These are phyloP conservation scores for Sphagnum magellanicum DNA, from an alignment of 228 moss, liverwort and hornwort genomes.

Conservation along the genomic window DNA sequence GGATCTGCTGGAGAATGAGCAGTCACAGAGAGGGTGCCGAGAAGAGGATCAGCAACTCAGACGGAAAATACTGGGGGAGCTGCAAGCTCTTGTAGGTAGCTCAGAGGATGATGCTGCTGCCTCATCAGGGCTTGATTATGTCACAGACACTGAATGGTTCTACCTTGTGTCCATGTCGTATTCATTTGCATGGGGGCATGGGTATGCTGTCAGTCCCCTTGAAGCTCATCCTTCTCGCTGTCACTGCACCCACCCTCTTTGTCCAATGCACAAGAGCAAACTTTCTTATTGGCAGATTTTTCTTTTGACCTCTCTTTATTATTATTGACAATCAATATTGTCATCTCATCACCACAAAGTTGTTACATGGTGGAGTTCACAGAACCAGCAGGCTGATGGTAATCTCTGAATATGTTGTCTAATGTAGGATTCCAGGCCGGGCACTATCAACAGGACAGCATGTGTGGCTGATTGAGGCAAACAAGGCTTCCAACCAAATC, in stretches of 20 bases:
- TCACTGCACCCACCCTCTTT: too few relatives aligned
- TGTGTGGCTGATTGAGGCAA: constrained; percentile 55
- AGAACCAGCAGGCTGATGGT: too few relatives aligned
- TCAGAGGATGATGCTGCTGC: constrained; percentile 32
- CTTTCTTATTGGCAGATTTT: too few relatives aligned
- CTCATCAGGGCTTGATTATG: constrained; percentile 32
- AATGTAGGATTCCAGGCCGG: constrained; percentile 63
- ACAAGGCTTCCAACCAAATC: constrained; percentile 44
- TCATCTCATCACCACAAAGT: too few relatives aligned
- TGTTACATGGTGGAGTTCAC: too few relatives aligned
- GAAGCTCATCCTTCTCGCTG: too few relatives aligned
- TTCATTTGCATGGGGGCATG: constrained; percentile 49
- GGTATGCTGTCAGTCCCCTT: constrained; percentile 17
- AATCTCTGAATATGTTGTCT: constrained; percentile 1
- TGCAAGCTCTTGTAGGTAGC: constrained; percentile 60
- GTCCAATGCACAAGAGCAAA: too few relatives aligned
- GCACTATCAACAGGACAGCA: constrained; percentile 41
- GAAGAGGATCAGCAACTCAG: constrained; percentile 63
- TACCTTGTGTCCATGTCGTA: constrained; percentile 71
- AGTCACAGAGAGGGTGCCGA: constrained; percentile 15
- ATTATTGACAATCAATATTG: too few relatives aligned
- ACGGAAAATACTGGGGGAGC: constrained; percentile 56
- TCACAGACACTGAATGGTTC: constrained; percentile 68
- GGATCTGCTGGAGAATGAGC: constrained; percentile 29
- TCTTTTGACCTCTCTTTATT: too few relatives aligned